Base-by-base conservation (phyloP, 495 filamentous ascomycete genomes). In the Penicillium silybi region DNA sequence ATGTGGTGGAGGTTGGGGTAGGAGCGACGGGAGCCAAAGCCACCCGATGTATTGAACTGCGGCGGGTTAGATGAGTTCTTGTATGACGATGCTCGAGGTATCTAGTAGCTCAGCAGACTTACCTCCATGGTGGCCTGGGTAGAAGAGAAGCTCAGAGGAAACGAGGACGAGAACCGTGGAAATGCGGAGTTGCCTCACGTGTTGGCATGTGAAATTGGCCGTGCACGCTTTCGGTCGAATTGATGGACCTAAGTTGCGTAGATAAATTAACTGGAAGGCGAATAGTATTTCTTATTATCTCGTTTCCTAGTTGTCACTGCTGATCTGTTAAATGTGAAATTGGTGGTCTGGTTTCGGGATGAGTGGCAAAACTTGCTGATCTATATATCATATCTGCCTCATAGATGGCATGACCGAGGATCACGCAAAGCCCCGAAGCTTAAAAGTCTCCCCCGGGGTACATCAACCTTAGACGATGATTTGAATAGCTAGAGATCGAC, bases 1-100 rank as follows among this genome's bases (percentile, higher is more conserved):
- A 75, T 50, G 50, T 76, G 71, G 49, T 74, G 59, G 40, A 80
- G 57, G 20, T 74, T 66, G 48, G 74, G 74, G 54, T 77, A 75
- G 18, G 75, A 77, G 51, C 73, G 72, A 41, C 70, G 68, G 38
- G 70, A 72, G 25, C 61, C 66, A 58, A 70, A 75, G 54, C 67
- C 62, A 35, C 57, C 48, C 32, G 66, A 57, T 41, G 55, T 65
- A 15, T 48, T 59, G 46, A 54, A 49, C 56, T 62, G 40, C 27
- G 10, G 41, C 17, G 8, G 6, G n/a, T 52, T 40, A 42, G 18
- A 20, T 40, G n/a, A 15, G 4, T 20, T 15, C 26, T 20, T 1
- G 22, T 53, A 18, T 27, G 18, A 27, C 13, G 2, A 44, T 55
- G 20, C 2, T 15, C 1, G 11, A 25, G n/a, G 29, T 19, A 25